A percentile compares a stretch with the other conserved stretches of the same genome.
Evolutionary conservation across 208 protist genomes (phyloP).

Genomic region (Naegleria lovaniensis): DNA sequence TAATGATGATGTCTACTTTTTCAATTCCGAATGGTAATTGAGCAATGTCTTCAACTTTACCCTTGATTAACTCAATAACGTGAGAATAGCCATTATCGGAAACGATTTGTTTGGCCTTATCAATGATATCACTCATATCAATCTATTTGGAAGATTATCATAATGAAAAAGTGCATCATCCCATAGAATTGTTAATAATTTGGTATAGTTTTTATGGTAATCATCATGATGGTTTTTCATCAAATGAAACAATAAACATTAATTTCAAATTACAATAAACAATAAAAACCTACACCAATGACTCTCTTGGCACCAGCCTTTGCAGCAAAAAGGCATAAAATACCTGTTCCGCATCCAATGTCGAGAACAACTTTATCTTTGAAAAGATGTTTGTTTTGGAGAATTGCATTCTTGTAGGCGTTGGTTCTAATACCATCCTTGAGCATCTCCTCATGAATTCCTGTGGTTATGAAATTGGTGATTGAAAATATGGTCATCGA

Average conservation of each 20-base stretch:
- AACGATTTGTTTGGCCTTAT: slow-evolving; percentile 29
- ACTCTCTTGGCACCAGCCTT: slow-evolving; percentile 20
- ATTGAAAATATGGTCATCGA: too few species aligned
- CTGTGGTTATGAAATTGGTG: too few species aligned
- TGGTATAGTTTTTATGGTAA: too few species aligned
- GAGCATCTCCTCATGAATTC: slow-evolving; percentile 95
- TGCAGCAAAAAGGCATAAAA: slow-evolving; percentile 39
- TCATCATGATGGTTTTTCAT: too few species aligned
- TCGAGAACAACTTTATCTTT: slow-evolving; percentile 66
- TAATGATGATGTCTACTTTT: slow-evolving; percentile 45
- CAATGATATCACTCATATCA: slow-evolving; percentile 16
- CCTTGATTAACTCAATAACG: slow-evolving; percentile 25
- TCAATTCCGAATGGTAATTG: slow-evolving; percentile 18
- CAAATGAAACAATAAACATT: background rate
- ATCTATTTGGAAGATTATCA: too few species aligned
- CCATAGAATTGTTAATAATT: too few species aligned
- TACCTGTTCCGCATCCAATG: slow-evolving; percentile 38
- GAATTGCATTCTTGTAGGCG: slow-evolving; percentile 91
- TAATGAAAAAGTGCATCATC: too few species aligned
- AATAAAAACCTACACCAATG: background rate
- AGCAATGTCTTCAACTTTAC: slow-evolving; percentile 37
- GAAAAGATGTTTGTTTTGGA: slow-evolving; percentile 84
- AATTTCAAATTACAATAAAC: background rate
- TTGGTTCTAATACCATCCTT: slow-evolving; percentile 93
- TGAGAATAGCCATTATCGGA: slow-evolving; percentile 34